phyloP scores from a whole-genome alignment of 1,284 basidiomycete species.

The Heterobasidion irregulare region DNA sequence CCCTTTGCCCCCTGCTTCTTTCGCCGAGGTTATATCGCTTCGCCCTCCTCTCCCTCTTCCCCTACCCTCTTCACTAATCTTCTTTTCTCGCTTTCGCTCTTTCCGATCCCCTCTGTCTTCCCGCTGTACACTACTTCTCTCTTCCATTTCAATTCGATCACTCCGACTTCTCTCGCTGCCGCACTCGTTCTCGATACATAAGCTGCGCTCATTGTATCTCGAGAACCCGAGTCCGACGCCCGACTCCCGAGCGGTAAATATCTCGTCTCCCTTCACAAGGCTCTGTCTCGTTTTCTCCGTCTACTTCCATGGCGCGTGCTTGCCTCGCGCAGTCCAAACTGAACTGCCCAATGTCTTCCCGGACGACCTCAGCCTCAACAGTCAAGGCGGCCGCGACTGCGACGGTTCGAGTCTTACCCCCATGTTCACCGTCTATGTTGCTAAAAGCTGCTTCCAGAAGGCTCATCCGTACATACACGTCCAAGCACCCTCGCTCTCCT shows the following conservation, averaged over 20 bases:
- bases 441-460: background rate
- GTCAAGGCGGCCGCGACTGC: background rate
- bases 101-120: background rate
- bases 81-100: background rate
- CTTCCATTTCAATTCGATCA: background rate
- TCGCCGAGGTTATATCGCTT: background rate
- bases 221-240: background rate
- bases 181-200: background rate
- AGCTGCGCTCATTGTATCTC: background rate
- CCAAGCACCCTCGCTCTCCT: background rate
- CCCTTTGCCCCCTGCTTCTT: background rate
- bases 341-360: background rate
- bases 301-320: background rate
- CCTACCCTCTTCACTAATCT: background rate
- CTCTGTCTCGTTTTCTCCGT: background rate
- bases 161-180: background rate
- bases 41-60: background rate
- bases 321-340: background rate
- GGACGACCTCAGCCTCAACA: background rate
- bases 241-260: background rate
- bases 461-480: background rate
- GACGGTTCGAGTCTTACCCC: background rate
- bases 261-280: background rate
- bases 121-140: background rate
- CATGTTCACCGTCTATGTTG: too few species aligned